Percentiles rank a stretch among this genome's conserved stretches.
Conservation (phyloP, 176 grass and related monocot genomes). For the Carex pumila region DNA sequence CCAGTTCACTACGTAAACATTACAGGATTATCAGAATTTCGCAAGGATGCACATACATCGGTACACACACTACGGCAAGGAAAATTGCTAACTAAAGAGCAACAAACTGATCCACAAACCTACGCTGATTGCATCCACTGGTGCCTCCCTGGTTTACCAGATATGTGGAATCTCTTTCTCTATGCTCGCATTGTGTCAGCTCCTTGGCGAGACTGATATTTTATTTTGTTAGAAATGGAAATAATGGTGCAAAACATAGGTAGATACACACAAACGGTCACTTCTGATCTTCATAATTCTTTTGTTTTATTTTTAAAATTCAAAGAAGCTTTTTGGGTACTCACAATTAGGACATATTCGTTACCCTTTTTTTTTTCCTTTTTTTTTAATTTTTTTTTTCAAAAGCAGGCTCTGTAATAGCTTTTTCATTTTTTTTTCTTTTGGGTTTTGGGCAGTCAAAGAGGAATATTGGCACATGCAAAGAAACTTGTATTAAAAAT, state of each 20-base stretch:
- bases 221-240: not conserved
- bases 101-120: slow-evolving; percentile 39
- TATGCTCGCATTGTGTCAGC: slow-evolving; percentile 39
- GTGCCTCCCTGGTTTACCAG: slow-evolving; percentile 58
- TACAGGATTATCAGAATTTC: slow-evolving; percentile 50
- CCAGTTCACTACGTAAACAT: slow-evolving; percentile 45
- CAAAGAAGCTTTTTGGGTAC: slow-evolving; percentile 17
- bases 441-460: slow-evolving; percentile 10
- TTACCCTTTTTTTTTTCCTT: not conserved
- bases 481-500: not conserved
- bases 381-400: not conserved
- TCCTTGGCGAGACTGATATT: slow-evolving; percentile 14
- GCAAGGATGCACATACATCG: slow-evolving; percentile 67
- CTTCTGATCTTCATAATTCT: slow-evolving; percentile 14
- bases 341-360: slow-evolving; percentile 15
- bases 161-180: slow-evolving; percentile 66
- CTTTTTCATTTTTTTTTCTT: slow-evolving; percentile 13
- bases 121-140: slow-evolving; percentile 77
- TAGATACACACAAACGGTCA: slow-evolving; percentile 6
- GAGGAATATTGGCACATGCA: slow-evolving; percentile 21
- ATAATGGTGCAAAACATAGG: not conserved
- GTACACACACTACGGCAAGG: slow-evolving; percentile 62
- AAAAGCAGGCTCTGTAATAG: slow-evolving; percentile 18
- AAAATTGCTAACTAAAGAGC: slow-evolving; percentile 43
- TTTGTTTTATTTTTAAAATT: slow-evolving; percentile 20